Evolutionary conservation across 2,329 filamentous ascomycete genomes (phyloP), one percentile per base, ranked within the genome.

Genomic region (Paramyrothecium sp.): DNA sequence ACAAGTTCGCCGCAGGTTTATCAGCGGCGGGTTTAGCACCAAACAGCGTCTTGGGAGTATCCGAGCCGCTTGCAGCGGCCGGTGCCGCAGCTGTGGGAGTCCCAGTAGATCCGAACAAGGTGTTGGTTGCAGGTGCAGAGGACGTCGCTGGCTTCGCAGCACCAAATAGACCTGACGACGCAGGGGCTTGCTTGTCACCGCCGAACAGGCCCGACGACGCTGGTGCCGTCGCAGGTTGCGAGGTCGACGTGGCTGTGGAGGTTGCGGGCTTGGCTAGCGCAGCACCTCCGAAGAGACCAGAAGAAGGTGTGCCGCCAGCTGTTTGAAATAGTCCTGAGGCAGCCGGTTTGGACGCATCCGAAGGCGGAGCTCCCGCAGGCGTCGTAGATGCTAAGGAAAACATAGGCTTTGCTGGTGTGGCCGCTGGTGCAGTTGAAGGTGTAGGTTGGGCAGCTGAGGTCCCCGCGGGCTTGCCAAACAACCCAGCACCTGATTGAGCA

Each of bases 351-450:
- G 69, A 62, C 21, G 67, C 60, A 55, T 72, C 75, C 5, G 73
- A 65, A 1, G 81, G 81, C 56, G 82, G 82, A n/a, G 79, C 77
- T 38, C 82, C 82, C 21, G 82, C 81, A 17, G 82, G 81, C 38
- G 82, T 84, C 2, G 81, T 84, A 19, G 82, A 84, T 55, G 75
- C 72, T 34, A 82, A 64, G n/a, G 69, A 63, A 56, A 83, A 78
- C 54, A 74, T 58, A 17, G 80, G 76, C 67, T 83, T 84, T n/a
- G 73, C 71, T 22, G 73, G 69, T 53, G 75, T 74, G 20, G 73
- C 67, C 21, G 75, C 62, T 3, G 68, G 63, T 20, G 68, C 59
- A 21, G 67, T 61, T 26, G 67, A 57, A n/a, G 67, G 59, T 8
- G 70, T 60, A 30, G 70, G 59, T 8, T 63, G 62, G 23, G 64